Evolutionary conservation across 2,329 filamentous ascomycete species (phyloP).

Genomic region (Thermothelomyces thermophilus): DNA sequence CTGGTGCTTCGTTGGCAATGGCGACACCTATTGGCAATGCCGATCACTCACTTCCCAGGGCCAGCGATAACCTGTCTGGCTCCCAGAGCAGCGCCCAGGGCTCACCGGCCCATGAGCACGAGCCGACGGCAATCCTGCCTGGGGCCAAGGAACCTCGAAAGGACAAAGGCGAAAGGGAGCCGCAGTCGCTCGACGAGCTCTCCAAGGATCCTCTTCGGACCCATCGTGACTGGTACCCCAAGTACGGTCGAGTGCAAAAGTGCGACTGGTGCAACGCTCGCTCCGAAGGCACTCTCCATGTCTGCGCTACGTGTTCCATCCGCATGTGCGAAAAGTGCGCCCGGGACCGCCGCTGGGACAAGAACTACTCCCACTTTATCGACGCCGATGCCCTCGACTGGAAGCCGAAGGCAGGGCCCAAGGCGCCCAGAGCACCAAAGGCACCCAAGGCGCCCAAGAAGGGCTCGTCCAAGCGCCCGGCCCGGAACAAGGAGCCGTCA

Average conservation of each 20-base stretch:
- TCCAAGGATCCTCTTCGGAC: constrained; percentile 5
- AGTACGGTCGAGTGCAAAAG: constrained; percentile 18
- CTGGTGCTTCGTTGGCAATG: background rate
- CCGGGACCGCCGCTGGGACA: constrained; percentile 1
- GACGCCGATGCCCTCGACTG: constrained; percentile 17
- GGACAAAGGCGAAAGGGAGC: too few relatives aligned
- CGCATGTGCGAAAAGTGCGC: constrained; percentile 20
- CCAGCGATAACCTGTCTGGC: background rate
- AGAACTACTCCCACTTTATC: constrained; percentile 15
- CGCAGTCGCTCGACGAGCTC: background rate
- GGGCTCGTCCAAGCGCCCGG: background rate
- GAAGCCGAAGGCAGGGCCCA: background rate
- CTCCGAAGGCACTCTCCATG: constrained; percentile 12
- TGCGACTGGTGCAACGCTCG: constrained; percentile 23
- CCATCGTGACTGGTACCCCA: constrained; percentile 15
- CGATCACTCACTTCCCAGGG: background rate
- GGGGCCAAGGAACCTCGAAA: background rate
- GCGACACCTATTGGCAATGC: background rate
- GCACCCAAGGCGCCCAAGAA: background rate
- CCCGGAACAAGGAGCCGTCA: background rate
- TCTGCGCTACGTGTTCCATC: constrained; percentile 12
- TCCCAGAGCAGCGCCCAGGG: background rate
- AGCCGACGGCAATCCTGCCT: background rate
- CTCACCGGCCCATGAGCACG: background rate
- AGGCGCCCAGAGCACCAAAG: background rate